Conservation (phyloP, 106 monocot species). For the Amphibolis antarctica region DNA sequence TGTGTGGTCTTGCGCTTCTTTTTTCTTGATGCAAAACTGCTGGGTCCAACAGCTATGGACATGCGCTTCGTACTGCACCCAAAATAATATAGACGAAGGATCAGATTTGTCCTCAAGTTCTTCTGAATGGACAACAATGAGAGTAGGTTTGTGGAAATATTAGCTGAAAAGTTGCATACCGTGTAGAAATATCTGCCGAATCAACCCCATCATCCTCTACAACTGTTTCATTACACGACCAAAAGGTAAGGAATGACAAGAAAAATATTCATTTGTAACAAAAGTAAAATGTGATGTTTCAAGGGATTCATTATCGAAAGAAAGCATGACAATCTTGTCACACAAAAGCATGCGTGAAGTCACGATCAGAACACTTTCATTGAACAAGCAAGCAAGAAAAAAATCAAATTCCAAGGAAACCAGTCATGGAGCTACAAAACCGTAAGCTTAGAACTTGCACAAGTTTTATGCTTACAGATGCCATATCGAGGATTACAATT, state of each 20-base stretch:
- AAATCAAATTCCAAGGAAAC: too few species aligned
- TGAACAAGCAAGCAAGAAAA: too few species aligned
- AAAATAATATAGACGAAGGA: background rate
- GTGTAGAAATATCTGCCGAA: constrained; percentile 7
- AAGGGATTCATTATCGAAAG: too few species aligned
- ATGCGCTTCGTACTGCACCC: constrained; percentile 51
- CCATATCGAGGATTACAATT: too few species aligned
- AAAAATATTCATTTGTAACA: too few species aligned
- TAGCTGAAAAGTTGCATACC: constrained; percentile 1
- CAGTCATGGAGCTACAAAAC: too few species aligned
- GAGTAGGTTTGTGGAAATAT: background rate
- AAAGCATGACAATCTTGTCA: background rate
- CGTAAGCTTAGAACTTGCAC: too few species aligned
- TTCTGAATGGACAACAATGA: background rate
- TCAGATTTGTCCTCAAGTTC: background rate
- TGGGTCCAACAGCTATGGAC: constrained; percentile 57
- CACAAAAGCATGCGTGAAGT: background rate
- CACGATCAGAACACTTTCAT: background rate
- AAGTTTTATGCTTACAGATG: too few species aligned
- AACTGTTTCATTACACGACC: background rate
- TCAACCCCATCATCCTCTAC: background rate
- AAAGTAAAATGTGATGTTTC: too few species aligned
- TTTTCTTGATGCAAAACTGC: constrained; percentile 69
- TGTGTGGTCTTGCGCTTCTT: constrained; percentile 50
- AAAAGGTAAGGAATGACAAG: background rate